A percentile compares a stretch with the other conserved stretches of the same genome.
Evolutionary conservation across 495 filamentous ascomycete genomes (phyloP).

Genomic region (Parachaetomium inaequale): DNA sequence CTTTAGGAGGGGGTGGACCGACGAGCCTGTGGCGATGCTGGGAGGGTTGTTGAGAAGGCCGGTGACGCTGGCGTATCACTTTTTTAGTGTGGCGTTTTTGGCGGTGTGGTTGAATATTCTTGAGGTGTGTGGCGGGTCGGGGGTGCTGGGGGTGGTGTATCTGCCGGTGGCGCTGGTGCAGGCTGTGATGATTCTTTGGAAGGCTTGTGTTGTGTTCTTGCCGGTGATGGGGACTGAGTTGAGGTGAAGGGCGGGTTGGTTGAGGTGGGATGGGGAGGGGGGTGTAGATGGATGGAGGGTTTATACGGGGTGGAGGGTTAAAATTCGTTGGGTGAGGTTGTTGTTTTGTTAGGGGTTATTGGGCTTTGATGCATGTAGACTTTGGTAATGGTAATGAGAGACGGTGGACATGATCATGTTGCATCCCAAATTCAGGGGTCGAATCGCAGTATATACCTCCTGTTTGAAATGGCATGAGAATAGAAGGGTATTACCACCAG

Average conservation of each 20-base stretch:
- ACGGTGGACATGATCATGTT: not conserved
- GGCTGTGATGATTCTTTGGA: constrained; percentile 71
- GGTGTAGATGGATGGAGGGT: not conserved
- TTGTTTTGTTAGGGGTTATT: not conserved
- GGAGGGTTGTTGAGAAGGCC: constrained; percentile 80
- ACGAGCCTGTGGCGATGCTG: constrained; percentile 76
- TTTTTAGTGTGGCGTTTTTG: constrained; percentile 88
- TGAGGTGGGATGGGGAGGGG: not conserved
- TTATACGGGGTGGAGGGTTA: not conserved
- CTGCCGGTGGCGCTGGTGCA: constrained; percentile 58
- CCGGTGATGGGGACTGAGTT: constrained; percentile 70
- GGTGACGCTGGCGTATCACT: constrained; percentile 79
- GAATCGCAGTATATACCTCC: not conserved
- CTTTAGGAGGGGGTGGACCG: constrained; percentile 74
- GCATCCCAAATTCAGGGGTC: not conserved
- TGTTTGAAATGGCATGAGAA: not conserved
- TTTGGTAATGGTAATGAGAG: constrained; percentile 29
- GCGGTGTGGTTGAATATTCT: constrained; percentile 74
- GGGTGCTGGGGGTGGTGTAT: constrained; percentile 52
- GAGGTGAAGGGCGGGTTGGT: not conserved
- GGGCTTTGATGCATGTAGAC: not conserved
- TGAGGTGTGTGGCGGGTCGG: constrained; percentile 37
- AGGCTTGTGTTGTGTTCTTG: constrained; percentile 82
- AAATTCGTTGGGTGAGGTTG: constrained; percentile 1
- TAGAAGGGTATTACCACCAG: not conserved